phyloP scores from a whole-genome alignment of 176 grass and related monocot species.

The Leersia perrieri region DNA sequence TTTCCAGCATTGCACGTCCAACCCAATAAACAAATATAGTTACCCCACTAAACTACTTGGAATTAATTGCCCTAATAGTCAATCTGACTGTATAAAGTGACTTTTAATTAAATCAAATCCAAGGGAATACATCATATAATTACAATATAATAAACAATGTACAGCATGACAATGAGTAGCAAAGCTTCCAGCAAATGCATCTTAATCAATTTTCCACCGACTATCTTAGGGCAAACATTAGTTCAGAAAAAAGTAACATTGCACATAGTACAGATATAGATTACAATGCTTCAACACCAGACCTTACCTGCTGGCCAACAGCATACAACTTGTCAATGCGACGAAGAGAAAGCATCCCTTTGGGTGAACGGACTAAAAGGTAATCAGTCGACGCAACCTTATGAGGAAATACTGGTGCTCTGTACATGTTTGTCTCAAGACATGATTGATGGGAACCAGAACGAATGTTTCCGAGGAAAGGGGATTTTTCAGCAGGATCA shows the following conservation, averaged over 20 bases:
- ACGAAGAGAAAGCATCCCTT: constrained; percentile 82
- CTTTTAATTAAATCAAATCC: background rate
- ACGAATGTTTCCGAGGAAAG: constrained; percentile 83
- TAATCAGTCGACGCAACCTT: constrained; percentile 79
- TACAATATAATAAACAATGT: background rate
- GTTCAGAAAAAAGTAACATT: background rate
- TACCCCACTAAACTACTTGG: background rate
- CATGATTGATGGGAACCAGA: constrained; percentile 74
- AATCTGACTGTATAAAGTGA: background rate
- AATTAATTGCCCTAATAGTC: background rate
- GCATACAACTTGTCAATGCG: constrained; percentile 81
- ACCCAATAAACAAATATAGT: constrained; percentile 9
- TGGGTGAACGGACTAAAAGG: constrained; percentile 86
- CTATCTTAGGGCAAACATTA: background rate
- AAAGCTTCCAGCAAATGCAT: background rate
- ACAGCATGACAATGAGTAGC: too few relatives aligned
- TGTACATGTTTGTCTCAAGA: constrained; percentile 93
- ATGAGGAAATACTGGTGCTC: constrained; percentile 85
- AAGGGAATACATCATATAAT: constrained; percentile 6
- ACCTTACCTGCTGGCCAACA: constrained; percentile 88
- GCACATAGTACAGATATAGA: constrained; percentile 11
- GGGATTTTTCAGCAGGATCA: constrained; percentile 88
- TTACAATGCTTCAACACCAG: constrained; percentile 11
- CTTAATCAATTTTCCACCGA: background rate
- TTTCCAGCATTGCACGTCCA: constrained; percentile 19